phyloP scores from a whole-genome alignment of 2,329 filamentous ascomycete species.

The Chaetomium sp. region DNA sequence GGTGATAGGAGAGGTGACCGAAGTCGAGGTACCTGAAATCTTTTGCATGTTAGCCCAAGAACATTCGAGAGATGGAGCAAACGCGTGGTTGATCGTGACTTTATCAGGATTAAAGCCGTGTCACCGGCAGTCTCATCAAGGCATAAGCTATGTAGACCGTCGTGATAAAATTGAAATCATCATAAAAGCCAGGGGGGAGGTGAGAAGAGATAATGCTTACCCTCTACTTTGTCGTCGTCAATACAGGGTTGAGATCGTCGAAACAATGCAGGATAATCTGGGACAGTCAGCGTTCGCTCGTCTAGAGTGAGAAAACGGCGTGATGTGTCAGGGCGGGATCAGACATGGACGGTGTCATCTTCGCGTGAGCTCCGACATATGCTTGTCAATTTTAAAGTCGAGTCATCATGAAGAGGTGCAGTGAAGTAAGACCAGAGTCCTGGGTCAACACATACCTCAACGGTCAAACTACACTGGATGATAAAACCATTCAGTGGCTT shows the following conservation, averaged over 20 bases:
- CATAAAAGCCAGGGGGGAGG: slow-evolving; percentile 50
- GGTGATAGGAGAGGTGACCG: background rate
- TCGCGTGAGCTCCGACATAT: slow-evolving; percentile 85
- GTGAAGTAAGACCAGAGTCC: slow-evolving; percentile 25
- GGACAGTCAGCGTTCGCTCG: slow-evolving; percentile 27
- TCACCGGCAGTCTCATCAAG: slow-evolving; percentile 64
- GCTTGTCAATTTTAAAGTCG: slow-evolving; percentile 86
- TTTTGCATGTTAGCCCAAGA: slow-evolving; percentile 13
- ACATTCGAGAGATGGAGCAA: background rate
- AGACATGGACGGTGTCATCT: slow-evolving; percentile 54
- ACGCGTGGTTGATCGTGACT: slow-evolving; percentile 14
- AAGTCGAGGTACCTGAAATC: background rate
- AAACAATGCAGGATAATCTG: slow-evolving; percentile 17
- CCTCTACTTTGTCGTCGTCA: background rate
- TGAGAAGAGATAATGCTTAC: slow-evolving; percentile 39
- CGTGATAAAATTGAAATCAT: slow-evolving; percentile 76
- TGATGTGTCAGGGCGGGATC: slow-evolving; percentile 40
- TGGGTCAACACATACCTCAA: slow-evolving; percentile 28
- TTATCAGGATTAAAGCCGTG: slow-evolving; percentile 34
- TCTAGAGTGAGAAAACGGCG: slow-evolving; percentile 13
- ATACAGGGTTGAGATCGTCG: background rate
- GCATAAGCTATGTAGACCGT: slow-evolving; percentile 83
- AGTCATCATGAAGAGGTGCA: slow-evolving; percentile 68
- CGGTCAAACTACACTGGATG: background rate
- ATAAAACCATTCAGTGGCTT: background rate